phyloP scores from a whole-genome alignment of 2,329 filamentous ascomycete genomes.

The Daldinia sp. region DNA sequence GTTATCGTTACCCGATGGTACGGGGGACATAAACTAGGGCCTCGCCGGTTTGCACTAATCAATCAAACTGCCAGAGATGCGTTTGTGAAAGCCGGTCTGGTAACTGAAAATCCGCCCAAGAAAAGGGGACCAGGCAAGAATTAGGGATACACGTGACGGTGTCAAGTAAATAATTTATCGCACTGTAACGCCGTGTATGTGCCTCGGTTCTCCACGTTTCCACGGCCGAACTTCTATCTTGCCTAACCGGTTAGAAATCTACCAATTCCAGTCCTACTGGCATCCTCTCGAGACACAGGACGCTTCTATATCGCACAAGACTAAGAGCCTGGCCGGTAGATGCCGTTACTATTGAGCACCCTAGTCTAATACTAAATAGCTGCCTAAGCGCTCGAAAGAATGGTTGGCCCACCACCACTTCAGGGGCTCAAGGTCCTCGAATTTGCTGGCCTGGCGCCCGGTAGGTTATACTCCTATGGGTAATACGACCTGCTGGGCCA shows the following conservation, averaged over 20 bases:
- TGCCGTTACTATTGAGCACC: neutral
- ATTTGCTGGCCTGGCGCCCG: constrained; percentile 69
- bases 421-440: constrained; percentile 65
- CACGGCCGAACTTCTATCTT: neutral
- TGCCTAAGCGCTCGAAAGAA: constrained; percentile 35
- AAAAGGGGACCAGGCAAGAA: constrained; percentile 51
- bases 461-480: constrained; percentile 48
- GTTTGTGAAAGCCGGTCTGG: constrained; percentile 78
- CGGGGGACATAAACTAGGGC: constrained; percentile 87
- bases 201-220: constrained; percentile 39
- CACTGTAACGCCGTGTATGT: constrained; percentile 20
- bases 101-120: constrained; percentile 59
- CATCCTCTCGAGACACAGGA: neutral
- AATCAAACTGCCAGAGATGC: constrained; percentile 86
- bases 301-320: neutral
- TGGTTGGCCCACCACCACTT: constrained; percentile 54
- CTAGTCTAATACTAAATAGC: neutral
- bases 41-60: constrained; percentile 89
- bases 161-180: constrained; percentile 1
- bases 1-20: constrained; percentile 97
- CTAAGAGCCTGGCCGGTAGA: neutral
- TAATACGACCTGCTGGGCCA: neutral
- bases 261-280: neutral
- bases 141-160: constrained; percentile 14
- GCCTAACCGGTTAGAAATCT: neutral